These are phyloP conservation scores for Rhypophila decipiens DNA, from an alignment of 495 filamentous ascomycete species.

Conservation along the genomic window DNA sequence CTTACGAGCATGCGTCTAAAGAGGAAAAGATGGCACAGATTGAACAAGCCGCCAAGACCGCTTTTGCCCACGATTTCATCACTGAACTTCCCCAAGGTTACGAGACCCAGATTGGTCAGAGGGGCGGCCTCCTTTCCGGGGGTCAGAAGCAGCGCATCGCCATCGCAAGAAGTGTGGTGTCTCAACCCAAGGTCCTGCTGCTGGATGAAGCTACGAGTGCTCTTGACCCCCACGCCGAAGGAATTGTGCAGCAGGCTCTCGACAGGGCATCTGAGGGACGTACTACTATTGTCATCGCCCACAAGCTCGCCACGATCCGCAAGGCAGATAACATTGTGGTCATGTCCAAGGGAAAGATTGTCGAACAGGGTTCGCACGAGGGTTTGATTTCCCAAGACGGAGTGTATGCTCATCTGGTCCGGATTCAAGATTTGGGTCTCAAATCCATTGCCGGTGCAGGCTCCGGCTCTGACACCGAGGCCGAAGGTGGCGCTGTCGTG, in stretches of 20 bases:
- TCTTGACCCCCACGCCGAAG: slow-evolving; percentile 90
- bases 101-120: slow-evolving; percentile 90
- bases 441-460: slow-evolving; percentile 49
- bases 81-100: slow-evolving; percentile 75
- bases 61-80: slow-evolving; percentile 93
- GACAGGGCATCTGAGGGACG: slow-evolving; percentile 80
- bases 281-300: slow-evolving; percentile 94
- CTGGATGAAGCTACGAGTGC: slow-evolving; percentile 94
- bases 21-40: slow-evolving; percentile 65
- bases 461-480: slow-evolving; percentile 41
- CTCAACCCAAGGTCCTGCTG: slow-evolving; percentile 86
- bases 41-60: slow-evolving; percentile 75
- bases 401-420: slow-evolving; percentile 50
- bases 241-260: slow-evolving; percentile 90
- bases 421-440: slow-evolving; percentile 34
- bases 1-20: slow-evolving; percentile 56
- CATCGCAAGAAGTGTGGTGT: slow-evolving; percentile 81
- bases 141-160: slow-evolving; percentile 94
- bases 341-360: slow-evolving; percentile 73
- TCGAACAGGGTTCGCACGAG: slow-evolving; percentile 74
- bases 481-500: slow-evolving; percentile 22
- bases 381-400: slow-evolving; percentile 56
- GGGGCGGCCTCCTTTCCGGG: slow-evolving; percentile 85
- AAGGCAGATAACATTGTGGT: slow-evolving; percentile 96
- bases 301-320: slow-evolving; percentile 89